Evolutionary conservation across 108 stramenopile genomes (phyloP).

Genomic region (Cyclotella choctawhatcheeana): DNA sequence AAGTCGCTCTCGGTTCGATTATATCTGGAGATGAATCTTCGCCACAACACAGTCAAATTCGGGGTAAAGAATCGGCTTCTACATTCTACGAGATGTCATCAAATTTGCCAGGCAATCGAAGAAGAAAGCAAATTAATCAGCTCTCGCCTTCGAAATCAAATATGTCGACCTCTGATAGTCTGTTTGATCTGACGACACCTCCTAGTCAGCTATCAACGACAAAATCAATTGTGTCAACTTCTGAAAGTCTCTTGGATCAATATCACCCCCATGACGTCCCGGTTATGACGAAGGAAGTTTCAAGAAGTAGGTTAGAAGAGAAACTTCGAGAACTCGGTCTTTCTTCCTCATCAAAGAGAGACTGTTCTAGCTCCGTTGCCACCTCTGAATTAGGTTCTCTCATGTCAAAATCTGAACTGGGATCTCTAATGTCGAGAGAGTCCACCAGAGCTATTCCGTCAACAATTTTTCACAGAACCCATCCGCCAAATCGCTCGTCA

Average conservation of each 20-base stretch:
- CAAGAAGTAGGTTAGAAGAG: conserved; percentile 13
- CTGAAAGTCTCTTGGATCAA: neutral
- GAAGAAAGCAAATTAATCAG: neutral
- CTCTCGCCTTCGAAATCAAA: neutral
- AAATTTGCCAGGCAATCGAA: neutral
- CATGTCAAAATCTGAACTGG: conserved; percentile 23
- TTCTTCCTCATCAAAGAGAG: neutral
- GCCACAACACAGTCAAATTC: neutral
- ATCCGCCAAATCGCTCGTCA: conserved; percentile 1
- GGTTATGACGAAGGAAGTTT: neutral
- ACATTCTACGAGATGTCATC: neutral
- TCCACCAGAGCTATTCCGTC: too few species aligned
- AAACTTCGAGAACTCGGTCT: conserved; percentile 15
- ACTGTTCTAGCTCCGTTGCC: conserved; percentile 15
- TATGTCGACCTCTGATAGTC: neutral
- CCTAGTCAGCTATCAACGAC: neutral
- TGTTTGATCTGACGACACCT: neutral
- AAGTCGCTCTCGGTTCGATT: neutral
- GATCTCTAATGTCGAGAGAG: conserved; percentile 9
- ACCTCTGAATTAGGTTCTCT: conserved; percentile 26
- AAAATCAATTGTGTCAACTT: neutral
- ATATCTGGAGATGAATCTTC: neutral
- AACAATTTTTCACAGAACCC: conserved; percentile 22
- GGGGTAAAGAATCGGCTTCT: neutral
- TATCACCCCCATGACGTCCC: conserved; percentile 11